Evolutionary conservation across 139 green algal species (phyloP).

Genomic region (Chlorella sp.): DNA sequence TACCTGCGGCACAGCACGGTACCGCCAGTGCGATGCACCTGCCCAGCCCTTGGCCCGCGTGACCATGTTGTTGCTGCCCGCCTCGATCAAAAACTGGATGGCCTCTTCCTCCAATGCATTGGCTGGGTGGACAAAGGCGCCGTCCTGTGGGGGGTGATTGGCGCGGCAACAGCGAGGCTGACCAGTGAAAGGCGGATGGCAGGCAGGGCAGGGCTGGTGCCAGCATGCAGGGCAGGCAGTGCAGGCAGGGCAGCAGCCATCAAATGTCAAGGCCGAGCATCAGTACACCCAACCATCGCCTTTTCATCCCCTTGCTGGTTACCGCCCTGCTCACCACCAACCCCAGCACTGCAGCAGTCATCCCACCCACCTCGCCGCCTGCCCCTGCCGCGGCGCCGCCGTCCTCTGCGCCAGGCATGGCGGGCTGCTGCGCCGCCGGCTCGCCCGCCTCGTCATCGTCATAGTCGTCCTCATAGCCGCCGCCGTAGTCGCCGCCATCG

Average conservation of each 20-base stretch:
- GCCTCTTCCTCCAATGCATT: constrained; percentile 40
- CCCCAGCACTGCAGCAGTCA: no score
- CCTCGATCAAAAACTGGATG: constrained; percentile 49
- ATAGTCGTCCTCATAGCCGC: constrained; percentile 32
- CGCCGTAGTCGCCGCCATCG: constrained; percentile 6
- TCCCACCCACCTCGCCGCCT: not conserved
- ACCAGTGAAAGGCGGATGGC: no score
- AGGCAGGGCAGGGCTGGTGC: not conserved
- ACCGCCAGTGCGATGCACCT: constrained; percentile 72
- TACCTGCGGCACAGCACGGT: constrained; percentile 39
- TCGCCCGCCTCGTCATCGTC: not conserved
- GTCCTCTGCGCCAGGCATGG: not conserved
- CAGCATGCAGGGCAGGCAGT: not conserved
- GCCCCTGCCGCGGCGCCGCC: not conserved
- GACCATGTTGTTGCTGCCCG: constrained; percentile 28
- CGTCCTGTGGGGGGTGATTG: no score
- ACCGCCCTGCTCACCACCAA: no score
- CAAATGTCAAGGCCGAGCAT: no score
- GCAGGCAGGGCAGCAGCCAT: no score
- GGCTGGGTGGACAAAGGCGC: not conserved
- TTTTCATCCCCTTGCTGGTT: no score
- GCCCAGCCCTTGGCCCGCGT: constrained; percentile 57
- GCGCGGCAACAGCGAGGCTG: no score
- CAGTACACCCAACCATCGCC: no score
- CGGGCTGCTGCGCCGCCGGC: not conserved